Evolutionary conservation across 305 asterid species (phyloP).

Genomic region (Fraxinus greggii): DNA sequence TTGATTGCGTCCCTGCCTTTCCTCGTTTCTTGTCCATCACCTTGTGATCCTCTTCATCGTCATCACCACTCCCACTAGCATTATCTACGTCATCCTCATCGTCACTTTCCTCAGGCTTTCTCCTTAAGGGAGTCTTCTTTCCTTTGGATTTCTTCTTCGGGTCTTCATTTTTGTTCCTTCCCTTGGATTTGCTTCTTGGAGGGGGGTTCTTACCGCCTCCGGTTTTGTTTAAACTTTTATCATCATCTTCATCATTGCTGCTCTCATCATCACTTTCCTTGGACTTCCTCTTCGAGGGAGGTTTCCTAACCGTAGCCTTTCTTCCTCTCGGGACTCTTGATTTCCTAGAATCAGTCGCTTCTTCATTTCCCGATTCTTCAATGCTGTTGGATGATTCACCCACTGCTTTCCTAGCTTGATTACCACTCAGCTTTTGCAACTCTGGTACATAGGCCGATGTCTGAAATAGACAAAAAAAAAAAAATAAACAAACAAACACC

Average conservation of each 20-base stretch:
- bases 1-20: constrained; percentile 37
- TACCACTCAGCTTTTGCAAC: constrained; percentile 65
- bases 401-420: constrained; percentile 52
- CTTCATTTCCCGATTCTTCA: constrained; percentile 47
- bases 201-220: constrained; percentile 37
- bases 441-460: constrained; percentile 92
- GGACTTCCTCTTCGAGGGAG: constrained; percentile 38
- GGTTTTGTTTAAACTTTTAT: constrained; percentile 33
- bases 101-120: constrained; percentile 48
- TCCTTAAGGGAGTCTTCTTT: constrained; percentile 40
- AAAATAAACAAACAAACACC: constrained; percentile 23
- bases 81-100: constrained; percentile 34
- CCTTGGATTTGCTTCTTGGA: constrained; percentile 35
- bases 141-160: constrained; percentile 40
- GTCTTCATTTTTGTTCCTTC: constrained; percentile 25
- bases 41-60: constrained; percentile 30
- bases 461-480: constrained; percentile 46
- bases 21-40: constrained; percentile 25
- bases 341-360: constrained; percentile 29
- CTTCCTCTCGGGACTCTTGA: constrained; percentile 35
- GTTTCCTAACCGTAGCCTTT: constrained; percentile 35
- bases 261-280: constrained; percentile 32
- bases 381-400: constrained; percentile 38
- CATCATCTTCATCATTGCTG: constrained; percentile 31
- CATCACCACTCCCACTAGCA: constrained; percentile 23